A percentile compares a stretch with the other conserved stretches of the same genome.
phyloP scores from a whole-genome alignment of 306 rosid species.

The Castanospermum australe region DNA sequence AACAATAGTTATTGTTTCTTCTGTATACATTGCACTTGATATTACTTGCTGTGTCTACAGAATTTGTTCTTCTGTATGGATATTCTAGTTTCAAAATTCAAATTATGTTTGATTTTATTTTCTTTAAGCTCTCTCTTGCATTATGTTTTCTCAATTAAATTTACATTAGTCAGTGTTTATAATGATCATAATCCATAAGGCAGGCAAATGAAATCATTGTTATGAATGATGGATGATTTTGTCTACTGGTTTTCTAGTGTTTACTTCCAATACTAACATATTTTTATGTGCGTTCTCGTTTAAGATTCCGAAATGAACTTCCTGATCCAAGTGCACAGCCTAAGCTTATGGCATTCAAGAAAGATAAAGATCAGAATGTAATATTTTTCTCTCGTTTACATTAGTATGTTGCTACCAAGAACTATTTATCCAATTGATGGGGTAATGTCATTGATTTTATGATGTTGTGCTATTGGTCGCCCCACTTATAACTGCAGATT shows the following conservation, averaged over 20 bases:
- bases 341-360: constrained; percentile 86
- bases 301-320: constrained; percentile 94
- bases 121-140: neutral
- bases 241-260: neutral
- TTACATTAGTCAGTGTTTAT: neutral
- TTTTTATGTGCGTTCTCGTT: constrained; percentile 29
- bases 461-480: neutral
- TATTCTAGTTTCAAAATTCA: neutral
- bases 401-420: neutral
- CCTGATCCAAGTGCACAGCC: constrained; percentile 99
- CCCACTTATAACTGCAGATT: neutral
- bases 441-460: neutral
- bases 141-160: neutral
- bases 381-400: constrained; percentile 18
- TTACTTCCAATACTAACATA: constrained; percentile 33
- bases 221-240: neutral
- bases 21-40: neutral
- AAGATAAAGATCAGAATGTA: constrained; percentile 89
- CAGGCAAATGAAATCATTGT: neutral
- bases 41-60: neutral
- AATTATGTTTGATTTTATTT: neutral
- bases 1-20: neutral
- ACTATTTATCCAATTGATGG: neutral
- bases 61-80: neutral
- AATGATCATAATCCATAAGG: neutral